These are phyloP conservation scores for Afroboletus lepidellus DNA, from an alignment of 1,284 basidiomycete genomes.

Conservation along the genomic window DNA sequence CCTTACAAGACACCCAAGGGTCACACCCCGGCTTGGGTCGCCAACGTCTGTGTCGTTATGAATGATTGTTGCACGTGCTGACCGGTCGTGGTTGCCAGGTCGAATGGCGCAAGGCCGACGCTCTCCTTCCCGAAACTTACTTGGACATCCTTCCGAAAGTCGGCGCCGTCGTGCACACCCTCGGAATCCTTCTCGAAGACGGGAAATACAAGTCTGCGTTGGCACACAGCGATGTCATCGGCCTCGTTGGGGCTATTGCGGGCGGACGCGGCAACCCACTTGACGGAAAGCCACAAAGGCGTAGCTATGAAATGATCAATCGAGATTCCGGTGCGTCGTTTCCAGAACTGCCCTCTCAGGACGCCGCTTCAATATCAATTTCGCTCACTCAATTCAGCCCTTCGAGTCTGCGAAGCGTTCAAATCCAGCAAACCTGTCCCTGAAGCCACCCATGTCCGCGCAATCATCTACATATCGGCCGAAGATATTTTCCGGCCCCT, in stretches of 20 bases:
- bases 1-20: constrained; percentile 88
- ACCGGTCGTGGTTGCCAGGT: constrained; percentile 48
- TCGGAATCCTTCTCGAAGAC: constrained; percentile 90
- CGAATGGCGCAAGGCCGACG: constrained; percentile 80
- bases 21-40: constrained; percentile 84
- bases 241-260: constrained; percentile 51
- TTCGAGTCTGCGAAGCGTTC: constrained; percentile 76
- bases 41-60: constrained; percentile 47
- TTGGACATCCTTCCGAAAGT: constrained; percentile 61
- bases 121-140: constrained; percentile 77
- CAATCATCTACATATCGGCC: constrained; percentile 94
- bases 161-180: constrained; percentile 87
- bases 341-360: constrained; percentile 1
- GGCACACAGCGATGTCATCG: constrained; percentile 53
- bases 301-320: constrained; percentile 78
- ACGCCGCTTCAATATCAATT: constrained; percentile 15
- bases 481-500: constrained; percentile 90
- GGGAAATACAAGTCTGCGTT: constrained; percentile 78
- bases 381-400: constrained; percentile 44
- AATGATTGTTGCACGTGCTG: constrained; percentile 3
- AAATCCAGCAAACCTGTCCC: constrained; percentile 41
- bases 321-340: constrained; percentile 78
- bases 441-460: constrained; percentile 42
- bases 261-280: constrained; percentile 57
- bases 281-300: constrained; percentile 38